Evolutionary conservation across 257 asterid genomes (phyloP).

Genomic region (Prunella vulgaris): DNA sequence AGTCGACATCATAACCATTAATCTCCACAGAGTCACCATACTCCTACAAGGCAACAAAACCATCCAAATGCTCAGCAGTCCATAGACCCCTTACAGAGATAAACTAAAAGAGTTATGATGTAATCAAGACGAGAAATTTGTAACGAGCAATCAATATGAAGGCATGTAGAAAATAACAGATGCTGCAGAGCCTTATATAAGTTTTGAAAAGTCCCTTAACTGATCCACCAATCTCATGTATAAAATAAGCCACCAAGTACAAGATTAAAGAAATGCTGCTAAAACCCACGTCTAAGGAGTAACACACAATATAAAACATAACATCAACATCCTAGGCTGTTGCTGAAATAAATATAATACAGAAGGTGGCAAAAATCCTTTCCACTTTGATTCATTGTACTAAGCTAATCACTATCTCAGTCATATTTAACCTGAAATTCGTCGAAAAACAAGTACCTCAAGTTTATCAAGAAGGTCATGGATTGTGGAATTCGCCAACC

Average conservation of each 20-base stretch:
- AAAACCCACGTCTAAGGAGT: not conserved
- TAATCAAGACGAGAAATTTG: not conserved
- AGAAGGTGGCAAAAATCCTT: not conserved
- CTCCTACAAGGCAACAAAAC: conserved; percentile 40
- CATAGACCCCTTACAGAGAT: not conserved
- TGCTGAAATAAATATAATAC: not conserved
- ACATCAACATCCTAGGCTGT: not conserved
- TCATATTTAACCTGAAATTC: not conserved
- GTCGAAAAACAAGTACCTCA: conserved; percentile 43
- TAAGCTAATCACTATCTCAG: not conserved
- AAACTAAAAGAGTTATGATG: not conserved
- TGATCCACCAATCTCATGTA: not conserved
- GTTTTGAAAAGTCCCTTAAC: not conserved
- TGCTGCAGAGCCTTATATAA: not conserved
- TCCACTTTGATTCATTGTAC: not conserved
- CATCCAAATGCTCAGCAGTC: not conserved
- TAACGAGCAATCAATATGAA: not conserved
- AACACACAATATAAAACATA: not conserved
- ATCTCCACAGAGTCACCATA: conserved; percentile 80
- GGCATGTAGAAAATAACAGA: not conserved
- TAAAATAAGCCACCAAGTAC: not conserved
- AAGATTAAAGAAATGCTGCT: not conserved
- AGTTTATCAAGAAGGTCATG: conserved; percentile 75
- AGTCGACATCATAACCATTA: conserved; percentile 79
- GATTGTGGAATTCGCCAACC: conserved; percentile 73